Conservation (phyloP, 768 basidiomycete species). For the Phlebiopsis gigantea region DNA sequence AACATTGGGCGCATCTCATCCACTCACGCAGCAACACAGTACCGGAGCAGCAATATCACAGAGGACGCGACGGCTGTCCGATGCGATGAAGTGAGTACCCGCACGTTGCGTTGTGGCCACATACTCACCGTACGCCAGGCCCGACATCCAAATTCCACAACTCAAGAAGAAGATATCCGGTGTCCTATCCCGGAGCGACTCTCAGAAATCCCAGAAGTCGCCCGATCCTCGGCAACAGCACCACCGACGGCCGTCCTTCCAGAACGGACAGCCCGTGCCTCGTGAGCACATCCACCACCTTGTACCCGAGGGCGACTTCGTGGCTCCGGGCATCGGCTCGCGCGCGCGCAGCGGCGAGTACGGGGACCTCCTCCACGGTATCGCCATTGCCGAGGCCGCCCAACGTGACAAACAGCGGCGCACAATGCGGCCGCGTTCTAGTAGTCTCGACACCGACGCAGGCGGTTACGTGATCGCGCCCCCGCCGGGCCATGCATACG, state of each 20-base stretch:
- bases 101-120: not conserved
- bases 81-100: not conserved
- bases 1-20: not conserved
- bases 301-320: not conserved
- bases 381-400: not conserved
- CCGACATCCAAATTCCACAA: not conserved
- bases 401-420: not conserved
- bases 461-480: not conserved
- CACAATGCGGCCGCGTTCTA: not conserved
- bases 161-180: not conserved
- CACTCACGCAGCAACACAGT: not conserved
- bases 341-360: not conserved
- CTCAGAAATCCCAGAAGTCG: not conserved
- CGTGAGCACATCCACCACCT: not conserved
- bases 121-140: not conserved
- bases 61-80: not conserved
- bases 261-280: not conserved
- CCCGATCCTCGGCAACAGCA: not conserved
- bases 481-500: too few relatives aligned
- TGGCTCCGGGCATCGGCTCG: not conserved
- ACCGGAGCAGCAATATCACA: not conserved
- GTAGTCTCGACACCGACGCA: not conserved
- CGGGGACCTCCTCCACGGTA: not conserved
- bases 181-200: not conserved
- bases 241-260: not conserved